These are phyloP conservation scores for Tricholoma saponaceum DNA, from an alignment of 768 basidiomycete species.

Conservation along the genomic window DNA sequence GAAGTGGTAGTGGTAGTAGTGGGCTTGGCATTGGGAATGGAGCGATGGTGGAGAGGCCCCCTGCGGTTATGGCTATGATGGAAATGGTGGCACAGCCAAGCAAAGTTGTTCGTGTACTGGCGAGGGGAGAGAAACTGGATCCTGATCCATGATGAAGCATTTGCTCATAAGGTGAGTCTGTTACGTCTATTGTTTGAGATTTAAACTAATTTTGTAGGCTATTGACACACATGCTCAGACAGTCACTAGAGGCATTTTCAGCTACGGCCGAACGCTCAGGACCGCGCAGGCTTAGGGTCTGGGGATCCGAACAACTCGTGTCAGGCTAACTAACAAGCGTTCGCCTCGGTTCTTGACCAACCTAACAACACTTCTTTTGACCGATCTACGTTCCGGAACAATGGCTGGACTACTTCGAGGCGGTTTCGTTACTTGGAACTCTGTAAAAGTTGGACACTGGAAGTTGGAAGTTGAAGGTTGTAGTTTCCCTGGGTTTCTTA, in stretches of 20 bases:
- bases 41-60: slow-evolving; percentile 70
- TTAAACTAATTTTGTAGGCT: neutral
- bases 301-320: neutral
- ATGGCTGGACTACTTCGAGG: neutral
- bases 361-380: neutral
- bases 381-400: neutral
- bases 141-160: slow-evolving; percentile 23
- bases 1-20: slow-evolving; percentile 2
- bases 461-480: neutral
- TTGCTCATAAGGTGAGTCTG: neutral
- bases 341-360: neutral
- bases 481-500: neutral
- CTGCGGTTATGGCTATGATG: slow-evolving; percentile 81
- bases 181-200: neutral
- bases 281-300: neutral
- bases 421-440: neutral
- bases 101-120: slow-evolving; percentile 74
- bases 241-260: neutral
- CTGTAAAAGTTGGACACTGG: neutral
- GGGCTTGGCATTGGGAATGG: slow-evolving; percentile 12
- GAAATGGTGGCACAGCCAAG: slow-evolving; percentile 69
- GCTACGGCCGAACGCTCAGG: neutral
- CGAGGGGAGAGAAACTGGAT: slow-evolving; percentile 82
- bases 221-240: neutral
- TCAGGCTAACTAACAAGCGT: neutral